Evolutionary conservation across 1,139 yeast species (phyloP), one percentile per base, ranked within the genome.

Genomic region (Williopsis jadinii): DNA sequence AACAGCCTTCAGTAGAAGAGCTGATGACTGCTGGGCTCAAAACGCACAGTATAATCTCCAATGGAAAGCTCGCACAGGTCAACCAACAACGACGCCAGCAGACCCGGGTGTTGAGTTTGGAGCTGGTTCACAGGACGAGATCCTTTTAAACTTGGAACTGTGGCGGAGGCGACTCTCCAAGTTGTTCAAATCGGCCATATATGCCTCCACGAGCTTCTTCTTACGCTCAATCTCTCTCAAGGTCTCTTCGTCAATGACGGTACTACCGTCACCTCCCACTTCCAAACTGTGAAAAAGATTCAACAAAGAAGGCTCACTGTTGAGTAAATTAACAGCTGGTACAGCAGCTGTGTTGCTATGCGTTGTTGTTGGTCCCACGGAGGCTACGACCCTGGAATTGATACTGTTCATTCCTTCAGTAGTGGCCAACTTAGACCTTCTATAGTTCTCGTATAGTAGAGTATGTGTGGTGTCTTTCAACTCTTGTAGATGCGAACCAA

Each of bases 401-500:
- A 11, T n/a, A n/a, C 32, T 9, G 15, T 11, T 27, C 14, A 15
- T 12, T 9, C 30, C 15, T 32, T 8, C 31, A 10, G 38, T 10
- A 28, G 26, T 30, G 29, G 30, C 39, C 53, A 78, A 69, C 39
- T 74, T 81, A 52, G 75, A 78, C n/a, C 86, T 80, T 68, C 92
- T 75, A 60, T 80, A 83, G 52, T 73, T 71, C 60, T 83, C 90
- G 61, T 83, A 83, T 46, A 82, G 69, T 43, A 71, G 66, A 44
- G 77, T 77, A 54, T 80, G 86, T 8, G 90, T 82, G 38, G 74
- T 64, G 50, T 81, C 87, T 60, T 81, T 82, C 53, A 83, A 73
- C 50, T 83, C 90, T 59, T 82, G 84, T 55, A 83, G 68, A 60
- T 83, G 90, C n/a, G 90, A 82, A 34, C 85, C 85, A 50, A 83